Conservation (phyloP, 495 filamentous ascomycete species). For the Neurospora cerealis region DNA sequence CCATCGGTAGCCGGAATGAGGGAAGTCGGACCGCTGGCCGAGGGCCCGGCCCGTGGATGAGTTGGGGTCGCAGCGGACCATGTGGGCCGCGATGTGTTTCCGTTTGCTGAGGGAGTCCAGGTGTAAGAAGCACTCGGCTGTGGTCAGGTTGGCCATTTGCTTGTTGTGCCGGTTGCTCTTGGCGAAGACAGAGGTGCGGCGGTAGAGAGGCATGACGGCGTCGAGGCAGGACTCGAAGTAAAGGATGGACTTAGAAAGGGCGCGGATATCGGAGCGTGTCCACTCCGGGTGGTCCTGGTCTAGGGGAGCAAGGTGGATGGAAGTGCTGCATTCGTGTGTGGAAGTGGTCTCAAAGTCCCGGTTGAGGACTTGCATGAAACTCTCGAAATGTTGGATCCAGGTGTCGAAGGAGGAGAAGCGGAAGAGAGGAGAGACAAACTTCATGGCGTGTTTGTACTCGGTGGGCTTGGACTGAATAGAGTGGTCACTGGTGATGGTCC, state of each 20-base stretch:
- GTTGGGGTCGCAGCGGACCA: constrained; percentile 16
- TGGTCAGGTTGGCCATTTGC: constrained; percentile 6
- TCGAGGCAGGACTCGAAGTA: constrained; percentile 26
- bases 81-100: constrained; percentile 5
- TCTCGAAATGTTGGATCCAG: constrained; percentile 10
- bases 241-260: constrained; percentile 15
- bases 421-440: constrained; percentile 19
- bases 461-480: constrained; percentile 10
- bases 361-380: constrained; percentile 14
- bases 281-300: constrained; percentile 1
- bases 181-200: constrained; percentile 14
- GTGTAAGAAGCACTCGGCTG: constrained; percentile 7
- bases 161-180: constrained; percentile 23
- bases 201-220: constrained; percentile 18
- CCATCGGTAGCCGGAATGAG: constrained; percentile 16
- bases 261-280: constrained; percentile 1
- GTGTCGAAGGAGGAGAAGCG: constrained; percentile 11
- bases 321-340: constrained; percentile 18
- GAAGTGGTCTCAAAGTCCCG: constrained; percentile 17
- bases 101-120: constrained; percentile 3
- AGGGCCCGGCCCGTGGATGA: constrained; percentile 17
- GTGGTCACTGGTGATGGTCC: constrained; percentile 15
- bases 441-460: constrained; percentile 19
- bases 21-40: constrained; percentile 8
- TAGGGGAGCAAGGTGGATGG: constrained; percentile 19